These are phyloP conservation scores for Trypanosoma conorhini DNA, from an alignment of 208 protist species.

Conservation along the genomic window DNA sequence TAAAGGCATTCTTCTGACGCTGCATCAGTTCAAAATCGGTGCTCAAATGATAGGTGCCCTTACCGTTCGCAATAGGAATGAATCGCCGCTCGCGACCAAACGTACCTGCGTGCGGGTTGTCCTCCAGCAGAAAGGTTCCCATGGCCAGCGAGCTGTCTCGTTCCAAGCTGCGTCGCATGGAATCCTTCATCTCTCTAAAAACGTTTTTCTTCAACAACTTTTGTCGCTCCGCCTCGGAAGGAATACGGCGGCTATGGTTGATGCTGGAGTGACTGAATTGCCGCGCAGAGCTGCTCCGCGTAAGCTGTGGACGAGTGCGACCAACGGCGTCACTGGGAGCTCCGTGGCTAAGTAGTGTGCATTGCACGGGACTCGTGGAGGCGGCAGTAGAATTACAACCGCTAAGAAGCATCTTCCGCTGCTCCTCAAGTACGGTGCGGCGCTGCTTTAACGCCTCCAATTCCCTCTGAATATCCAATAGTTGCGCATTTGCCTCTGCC, in stretches of 20 bases:
- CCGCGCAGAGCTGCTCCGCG: conserved; percentile 5
- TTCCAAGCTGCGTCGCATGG: conserved; percentile 40
- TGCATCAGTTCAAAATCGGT: conserved; percentile 46
- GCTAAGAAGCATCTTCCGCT: conserved; percentile 45
- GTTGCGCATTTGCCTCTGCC: conserved; percentile 20
- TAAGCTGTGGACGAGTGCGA: conserved; percentile 8
- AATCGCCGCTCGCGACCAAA: conserved; percentile 78
- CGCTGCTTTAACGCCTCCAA: conserved; percentile 55
- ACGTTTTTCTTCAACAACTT: conserved; percentile 30
- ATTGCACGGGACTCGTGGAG: not conserved
- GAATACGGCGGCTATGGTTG: conserved; percentile 21
- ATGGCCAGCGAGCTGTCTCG: conserved; percentile 59
- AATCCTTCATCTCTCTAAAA: conserved; percentile 57
- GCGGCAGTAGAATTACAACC: conserved; percentile 3
- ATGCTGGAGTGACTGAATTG: conserved; percentile 24
- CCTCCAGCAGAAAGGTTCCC: conserved; percentile 59
- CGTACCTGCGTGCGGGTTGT: conserved; percentile 50
- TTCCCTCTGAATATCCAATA: conserved; percentile 52
- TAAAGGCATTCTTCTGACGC: conserved; percentile 26
- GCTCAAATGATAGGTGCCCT: conserved; percentile 55
- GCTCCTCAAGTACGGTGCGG: conserved; percentile 49
- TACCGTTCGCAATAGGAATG: conserved; percentile 41
- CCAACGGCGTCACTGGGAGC: not conserved
- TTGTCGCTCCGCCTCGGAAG: conserved; percentile 39
- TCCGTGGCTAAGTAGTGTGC: not conserved